Percentiles rank a stretch among this genome's conserved stretches.
These are phyloP conservation scores for Hygrophila difformis DNA, from an alignment of 257 asterid genomes.

Conservation along the genomic window DNA sequence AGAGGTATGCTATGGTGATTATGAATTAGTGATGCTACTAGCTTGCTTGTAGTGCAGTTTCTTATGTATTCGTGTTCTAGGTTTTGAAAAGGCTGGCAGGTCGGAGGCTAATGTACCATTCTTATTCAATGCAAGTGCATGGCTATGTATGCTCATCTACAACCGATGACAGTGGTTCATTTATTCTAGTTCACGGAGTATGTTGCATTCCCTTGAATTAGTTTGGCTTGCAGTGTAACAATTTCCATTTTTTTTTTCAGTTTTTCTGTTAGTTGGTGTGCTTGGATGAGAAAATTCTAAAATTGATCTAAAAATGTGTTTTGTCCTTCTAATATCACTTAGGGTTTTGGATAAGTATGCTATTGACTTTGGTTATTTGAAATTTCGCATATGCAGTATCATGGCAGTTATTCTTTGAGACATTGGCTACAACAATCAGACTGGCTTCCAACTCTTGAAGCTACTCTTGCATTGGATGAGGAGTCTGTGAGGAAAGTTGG, in stretches of 20 bases:
- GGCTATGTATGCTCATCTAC: slow-evolving; percentile 80
- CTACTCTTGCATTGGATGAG: slow-evolving; percentile 87
- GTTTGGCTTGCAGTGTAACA: no score
- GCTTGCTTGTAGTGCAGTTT: not conserved
- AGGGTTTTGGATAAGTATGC: no score
- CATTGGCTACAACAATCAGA: slow-evolving; percentile 96
- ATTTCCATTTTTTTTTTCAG: no score
- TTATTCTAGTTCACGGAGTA: slow-evolving; percentile 87
- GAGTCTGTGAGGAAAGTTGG: slow-evolving; percentile 85
- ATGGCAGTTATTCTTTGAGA: slow-evolving; percentile 85
- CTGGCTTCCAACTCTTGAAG: slow-evolving; percentile 96
- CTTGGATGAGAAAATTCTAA: no score
- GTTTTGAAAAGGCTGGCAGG: slow-evolving; percentile 72
- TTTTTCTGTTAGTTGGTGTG: no score
- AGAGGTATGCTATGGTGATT: slow-evolving; percentile 55
- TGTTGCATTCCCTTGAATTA: slow-evolving; percentile 20
- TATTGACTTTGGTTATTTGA: no score
- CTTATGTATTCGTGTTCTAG: slow-evolving; percentile 26
- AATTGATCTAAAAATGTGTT: no score
- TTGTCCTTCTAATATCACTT: no score
- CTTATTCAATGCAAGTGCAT: slow-evolving; percentile 90
- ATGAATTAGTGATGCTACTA: slow-evolving; percentile 3
- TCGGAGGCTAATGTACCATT: slow-evolving; percentile 68
- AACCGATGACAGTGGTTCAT: slow-evolving; percentile 45
- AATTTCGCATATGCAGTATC: slow-evolving; percentile 72